Conservation (phyloP, 179 eudicot genomes). For the Gypsophila paniculata region DNA sequence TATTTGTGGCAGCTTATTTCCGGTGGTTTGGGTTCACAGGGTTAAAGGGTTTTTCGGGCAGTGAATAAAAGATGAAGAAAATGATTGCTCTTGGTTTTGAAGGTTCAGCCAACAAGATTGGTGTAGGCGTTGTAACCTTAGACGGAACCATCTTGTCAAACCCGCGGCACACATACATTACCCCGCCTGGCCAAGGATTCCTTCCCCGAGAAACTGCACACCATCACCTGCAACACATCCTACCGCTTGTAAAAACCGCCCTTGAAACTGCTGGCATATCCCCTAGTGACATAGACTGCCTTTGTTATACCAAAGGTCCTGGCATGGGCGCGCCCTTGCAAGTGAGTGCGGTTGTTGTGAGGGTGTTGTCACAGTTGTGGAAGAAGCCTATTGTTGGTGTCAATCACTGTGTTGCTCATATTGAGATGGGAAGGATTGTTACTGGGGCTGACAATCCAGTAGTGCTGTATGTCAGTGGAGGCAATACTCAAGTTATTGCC, state of each 20-base stretch:
- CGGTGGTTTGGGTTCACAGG: neutral
- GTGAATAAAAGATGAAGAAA: constrained; percentile 32
- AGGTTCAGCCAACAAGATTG: constrained; percentile 94
- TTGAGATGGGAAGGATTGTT: constrained; percentile 91
- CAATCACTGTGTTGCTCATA: constrained; percentile 94
- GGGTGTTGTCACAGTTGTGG: constrained; percentile 82
- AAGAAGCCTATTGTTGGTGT: constrained; percentile 87
- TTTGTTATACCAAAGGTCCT: constrained; percentile 95
- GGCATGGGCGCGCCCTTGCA: constrained; percentile 94
- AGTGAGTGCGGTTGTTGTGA: constrained; percentile 72
- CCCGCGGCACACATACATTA: constrained; percentile 86
- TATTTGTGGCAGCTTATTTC: neutral
- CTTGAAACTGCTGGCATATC: constrained; percentile 54
- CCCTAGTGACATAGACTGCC: constrained; percentile 61
- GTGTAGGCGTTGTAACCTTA: constrained; percentile 80
- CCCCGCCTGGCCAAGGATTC: constrained; percentile 94
- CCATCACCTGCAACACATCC: constrained; percentile 72
- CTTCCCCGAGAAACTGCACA: constrained; percentile 95
- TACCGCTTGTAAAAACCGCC: constrained; percentile 69
- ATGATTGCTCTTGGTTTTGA: constrained; percentile 85
- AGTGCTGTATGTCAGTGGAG: constrained; percentile 91
- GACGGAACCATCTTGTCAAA: constrained; percentile 82
- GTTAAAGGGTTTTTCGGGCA: neutral
- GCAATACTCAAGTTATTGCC: constrained; percentile 91
- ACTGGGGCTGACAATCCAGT: constrained; percentile 91